phyloP scores from a whole-genome alignment of 441 rosid species.

The Hura crepitans region DNA sequence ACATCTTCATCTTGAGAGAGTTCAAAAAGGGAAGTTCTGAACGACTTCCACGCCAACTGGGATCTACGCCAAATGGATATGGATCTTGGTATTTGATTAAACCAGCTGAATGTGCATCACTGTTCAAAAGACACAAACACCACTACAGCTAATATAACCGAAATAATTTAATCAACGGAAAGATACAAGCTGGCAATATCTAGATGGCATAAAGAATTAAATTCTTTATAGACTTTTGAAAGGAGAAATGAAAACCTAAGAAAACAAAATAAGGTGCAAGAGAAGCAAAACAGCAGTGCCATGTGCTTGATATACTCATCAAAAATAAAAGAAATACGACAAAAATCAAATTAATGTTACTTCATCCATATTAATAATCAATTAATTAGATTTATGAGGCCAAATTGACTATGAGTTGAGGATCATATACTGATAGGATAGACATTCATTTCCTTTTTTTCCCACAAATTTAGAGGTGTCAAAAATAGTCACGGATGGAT shows the following conservation, averaged over 20 bases:
- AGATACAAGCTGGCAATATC: neutral
- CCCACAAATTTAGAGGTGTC: neutral
- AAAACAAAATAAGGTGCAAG: neutral
- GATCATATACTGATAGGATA: neutral
- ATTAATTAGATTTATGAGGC: neutral
- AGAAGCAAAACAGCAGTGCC: constrained; percentile 1
- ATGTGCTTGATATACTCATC: neutral
- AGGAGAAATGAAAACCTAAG: neutral
- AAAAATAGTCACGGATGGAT: too few species aligned
- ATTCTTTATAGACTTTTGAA: neutral
- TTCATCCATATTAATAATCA: neutral
- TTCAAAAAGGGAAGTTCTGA: constrained; percentile 85
- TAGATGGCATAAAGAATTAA: constrained; percentile 3
- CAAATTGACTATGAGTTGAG: neutral
- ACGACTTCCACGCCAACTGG: constrained; percentile 99
- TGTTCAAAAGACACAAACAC: constrained; percentile 31
- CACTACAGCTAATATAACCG: constrained; percentile 12
- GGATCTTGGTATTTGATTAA: constrained; percentile 71
- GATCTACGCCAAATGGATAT: constrained; percentile 97
- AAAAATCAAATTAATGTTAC: neutral
- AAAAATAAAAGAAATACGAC: neutral
- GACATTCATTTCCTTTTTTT: neutral
- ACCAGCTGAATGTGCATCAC: constrained; percentile 71
- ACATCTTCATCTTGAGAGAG: constrained; percentile 98
- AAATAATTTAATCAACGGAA: constrained; percentile 12